Base-by-base conservation (phyloP, 352 stramenopile species). In the Plasmopara viticola region DNA sequence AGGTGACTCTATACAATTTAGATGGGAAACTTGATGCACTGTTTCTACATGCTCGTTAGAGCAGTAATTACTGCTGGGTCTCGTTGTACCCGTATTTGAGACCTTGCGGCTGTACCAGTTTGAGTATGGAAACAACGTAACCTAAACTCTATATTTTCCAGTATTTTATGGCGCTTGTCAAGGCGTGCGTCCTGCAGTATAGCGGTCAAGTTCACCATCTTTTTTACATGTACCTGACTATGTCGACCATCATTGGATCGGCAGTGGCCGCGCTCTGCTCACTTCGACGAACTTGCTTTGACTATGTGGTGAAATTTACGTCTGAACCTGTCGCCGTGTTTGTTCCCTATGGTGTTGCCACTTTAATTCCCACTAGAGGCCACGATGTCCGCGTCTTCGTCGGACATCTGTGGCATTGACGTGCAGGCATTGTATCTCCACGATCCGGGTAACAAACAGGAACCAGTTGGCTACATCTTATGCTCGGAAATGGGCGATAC, bases 401-500 rank as follows among this genome's bases (percentile, higher is more conserved):
- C 48, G 43, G 54, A 65, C 51, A 33, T 71, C 15, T 71, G 63
- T 38, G 48, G 54, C 25, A 45, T 57, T 31, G 44, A 64, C n/a
- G 59, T 65, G 47, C 51, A 56, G 31, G 40, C 30, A 12, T 37
- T 71, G 46, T 75, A 72, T 46, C 50, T 75, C 31, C 47, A 62
- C 25, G 66, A 71, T 46, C 59, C 66, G 13, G 62, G 58, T 30
- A 65, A 64, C 48, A 53, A 57, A 46, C 25, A 56, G 46, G 58
- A 70, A 37, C 63, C 64, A 7, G 34, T 28, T 15, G 51, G 50
- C 30, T 75, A 72, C 37, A 46, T 64, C 4, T 5, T 60, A 20
- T 75, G 66, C 41, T 60, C 58, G 8, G 49, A 62, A 50, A 62
- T 68, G 59, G 51, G 61, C 50, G 56, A 54, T 33, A 69, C 52